phyloP scores from a whole-genome alignment of 257 asterid species.

The Solanum sejunctum region DNA sequence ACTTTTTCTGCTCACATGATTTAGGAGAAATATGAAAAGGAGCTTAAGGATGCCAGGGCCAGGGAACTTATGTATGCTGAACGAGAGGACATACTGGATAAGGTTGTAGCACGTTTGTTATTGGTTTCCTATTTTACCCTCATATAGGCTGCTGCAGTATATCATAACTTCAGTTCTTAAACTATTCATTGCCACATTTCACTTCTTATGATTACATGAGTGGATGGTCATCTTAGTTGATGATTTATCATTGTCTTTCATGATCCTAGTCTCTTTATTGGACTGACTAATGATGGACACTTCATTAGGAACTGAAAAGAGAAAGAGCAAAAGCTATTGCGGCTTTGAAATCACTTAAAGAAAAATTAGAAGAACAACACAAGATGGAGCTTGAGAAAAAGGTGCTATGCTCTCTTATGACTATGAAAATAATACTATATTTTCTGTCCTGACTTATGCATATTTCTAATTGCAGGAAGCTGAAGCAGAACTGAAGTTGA shows the following conservation, averaged over 20 bases:
- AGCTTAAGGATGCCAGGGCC: slow-evolving; percentile 88
- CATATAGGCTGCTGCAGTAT: not conserved
- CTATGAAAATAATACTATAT: not conserved
- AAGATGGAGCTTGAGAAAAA: slow-evolving; percentile 57
- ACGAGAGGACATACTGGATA: slow-evolving; percentile 84
- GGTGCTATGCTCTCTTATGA: slow-evolving; percentile 21
- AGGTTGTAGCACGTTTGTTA: slow-evolving; percentile 35
- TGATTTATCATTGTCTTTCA: not conserved
- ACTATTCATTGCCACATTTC: not conserved
- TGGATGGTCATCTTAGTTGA: not conserved
- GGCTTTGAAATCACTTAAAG: slow-evolving; percentile 83
- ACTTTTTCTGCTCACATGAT: slow-evolving; percentile 13
- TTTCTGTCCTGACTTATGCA: slow-evolving; percentile 1
- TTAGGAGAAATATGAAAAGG: slow-evolving; percentile 93
- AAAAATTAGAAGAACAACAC: slow-evolving; percentile 55
- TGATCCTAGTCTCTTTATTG: not conserved
- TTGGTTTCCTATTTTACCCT: slow-evolving; percentile 3
- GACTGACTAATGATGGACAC: not conserved
- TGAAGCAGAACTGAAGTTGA: slow-evolving; percentile 56
- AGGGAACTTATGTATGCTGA: slow-evolving; percentile 99
- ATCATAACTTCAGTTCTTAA: not conserved
- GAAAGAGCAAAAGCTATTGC: slow-evolving; percentile 77
- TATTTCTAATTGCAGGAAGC: slow-evolving; percentile 44
- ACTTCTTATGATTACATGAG: not conserved
- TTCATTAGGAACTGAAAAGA: slow-evolving; percentile 62